Evolutionary conservation across 768 basidiomycete genomes (phyloP).

Genomic region (Lanmaoa rubissima): DNA sequence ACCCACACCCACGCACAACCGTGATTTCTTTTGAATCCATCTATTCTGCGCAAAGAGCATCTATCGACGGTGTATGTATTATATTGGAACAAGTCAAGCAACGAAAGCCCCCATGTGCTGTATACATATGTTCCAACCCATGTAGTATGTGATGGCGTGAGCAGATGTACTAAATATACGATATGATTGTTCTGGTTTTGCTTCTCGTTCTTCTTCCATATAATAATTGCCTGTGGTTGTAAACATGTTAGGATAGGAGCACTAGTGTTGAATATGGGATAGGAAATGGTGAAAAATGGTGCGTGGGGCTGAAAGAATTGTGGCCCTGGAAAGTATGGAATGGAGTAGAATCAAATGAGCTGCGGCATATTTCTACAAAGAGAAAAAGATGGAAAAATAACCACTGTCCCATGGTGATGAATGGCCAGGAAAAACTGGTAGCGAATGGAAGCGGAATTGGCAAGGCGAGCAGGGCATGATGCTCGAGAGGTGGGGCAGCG

Average conservation of each 20-base stretch:
- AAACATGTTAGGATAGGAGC: neutral
- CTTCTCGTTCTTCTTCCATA: neutral
- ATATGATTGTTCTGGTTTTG: neutral
- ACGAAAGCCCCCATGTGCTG: neutral
- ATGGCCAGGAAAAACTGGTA: neutral
- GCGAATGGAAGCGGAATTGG: neutral
- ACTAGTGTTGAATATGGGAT: slow-evolving; percentile 2
- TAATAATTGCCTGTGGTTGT: neutral
- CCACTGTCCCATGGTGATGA: neutral
- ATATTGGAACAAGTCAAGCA: slow-evolving; percentile 1
- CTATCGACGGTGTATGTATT: neutral
- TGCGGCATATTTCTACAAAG: slow-evolving; percentile 13
- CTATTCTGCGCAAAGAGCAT: neutral
- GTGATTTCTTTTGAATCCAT: neutral
- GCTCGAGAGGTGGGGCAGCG: neutral
- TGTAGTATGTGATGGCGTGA: slow-evolving; percentile 4
- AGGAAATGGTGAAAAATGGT: slow-evolving; percentile 15
- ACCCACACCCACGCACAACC: no score
- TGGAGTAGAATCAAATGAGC: neutral
- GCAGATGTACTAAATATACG: slow-evolving; percentile 8
- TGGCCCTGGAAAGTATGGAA: neutral
- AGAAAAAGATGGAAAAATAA: neutral
- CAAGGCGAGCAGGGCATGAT: neutral
- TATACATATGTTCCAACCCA: slow-evolving; percentile 1
- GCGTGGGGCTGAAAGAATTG: neutral